Evolutionary conservation across 2,329 filamentous ascomycete species (phyloP).

Genomic region (Monosporascus cannonballus): DNA sequence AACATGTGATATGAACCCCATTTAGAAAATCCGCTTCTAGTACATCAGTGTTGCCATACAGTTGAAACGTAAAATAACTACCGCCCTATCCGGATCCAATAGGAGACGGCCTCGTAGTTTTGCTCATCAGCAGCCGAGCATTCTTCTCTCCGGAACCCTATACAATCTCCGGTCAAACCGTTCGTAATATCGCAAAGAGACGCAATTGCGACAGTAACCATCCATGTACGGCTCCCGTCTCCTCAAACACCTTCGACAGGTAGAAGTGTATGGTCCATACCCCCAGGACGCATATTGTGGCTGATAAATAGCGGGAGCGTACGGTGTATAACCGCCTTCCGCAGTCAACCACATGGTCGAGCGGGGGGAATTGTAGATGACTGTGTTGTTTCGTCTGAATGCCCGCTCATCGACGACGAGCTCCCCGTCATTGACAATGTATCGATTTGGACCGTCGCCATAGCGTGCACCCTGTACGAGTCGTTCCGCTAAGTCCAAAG

Average conservation of each 20-base stretch:
- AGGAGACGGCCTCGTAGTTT: not conserved
- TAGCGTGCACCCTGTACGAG: slow-evolving; percentile 11
- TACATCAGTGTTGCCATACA: not conserved
- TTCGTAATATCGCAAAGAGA: slow-evolving; percentile 1
- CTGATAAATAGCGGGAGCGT: not conserved
- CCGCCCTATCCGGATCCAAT: not conserved
- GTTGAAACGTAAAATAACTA: not conserved
- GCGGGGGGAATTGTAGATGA: slow-evolving; percentile 22
- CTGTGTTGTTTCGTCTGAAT: slow-evolving; percentile 13
- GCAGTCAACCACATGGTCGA: slow-evolving; percentile 14
- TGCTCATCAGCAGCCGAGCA: not conserved
- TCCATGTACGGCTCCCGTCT: slow-evolving; percentile 7
- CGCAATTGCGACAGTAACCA: slow-evolving; percentile 18
- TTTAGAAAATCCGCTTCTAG: not conserved
- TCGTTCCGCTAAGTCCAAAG: slow-evolving; percentile 12
- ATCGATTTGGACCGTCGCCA: slow-evolving; percentile 12
- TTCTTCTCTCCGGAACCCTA: slow-evolving; percentile 7
- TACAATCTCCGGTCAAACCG: slow-evolving; percentile 1
- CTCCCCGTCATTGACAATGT: slow-evolving; percentile 22
- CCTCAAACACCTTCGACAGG: slow-evolving; percentile 12
- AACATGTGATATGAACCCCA: not conserved
- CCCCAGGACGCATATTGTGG: not conserved
- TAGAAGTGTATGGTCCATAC: not conserved
- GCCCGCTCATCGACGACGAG: slow-evolving; percentile 16
- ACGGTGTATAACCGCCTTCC: not conserved